Conservation (phyloP, 805 yeast genomes). For the Saccharomyces jurei region DNA sequence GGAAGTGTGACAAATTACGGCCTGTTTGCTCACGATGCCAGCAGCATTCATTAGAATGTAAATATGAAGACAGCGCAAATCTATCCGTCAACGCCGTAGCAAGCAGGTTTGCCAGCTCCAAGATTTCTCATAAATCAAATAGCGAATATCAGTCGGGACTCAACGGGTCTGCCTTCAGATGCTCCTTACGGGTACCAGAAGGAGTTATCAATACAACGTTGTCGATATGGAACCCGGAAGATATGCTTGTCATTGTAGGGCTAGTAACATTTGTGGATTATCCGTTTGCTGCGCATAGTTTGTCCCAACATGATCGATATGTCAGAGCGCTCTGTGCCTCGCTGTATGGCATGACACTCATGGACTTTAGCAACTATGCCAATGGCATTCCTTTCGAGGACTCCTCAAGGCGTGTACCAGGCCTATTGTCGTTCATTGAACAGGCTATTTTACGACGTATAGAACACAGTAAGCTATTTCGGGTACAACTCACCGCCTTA, state of each 20-base stretch:
- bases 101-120: neutral
- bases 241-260: constrained; percentile 11
- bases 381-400: neutral
- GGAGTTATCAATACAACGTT: no score
- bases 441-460: constrained; percentile 13
- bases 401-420: neutral
- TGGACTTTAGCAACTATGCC: constrained; percentile 1
- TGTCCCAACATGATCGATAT: constrained; percentile 12
- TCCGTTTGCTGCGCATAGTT: constrained; percentile 12
- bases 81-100: neutral
- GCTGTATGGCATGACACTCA: constrained; percentile 13
- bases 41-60: constrained; percentile 6
- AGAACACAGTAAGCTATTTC: neutral
- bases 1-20: constrained; percentile 17
- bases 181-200: no score
- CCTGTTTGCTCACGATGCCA: constrained; percentile 16
- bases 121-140: neutral
- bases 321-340: constrained; percentile 10
- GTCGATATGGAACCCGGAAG: constrained; percentile 10
- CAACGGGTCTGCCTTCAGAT: no score
- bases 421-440: constrained; percentile 13
- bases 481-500: neutral
- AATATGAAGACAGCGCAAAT: constrained; percentile 5
- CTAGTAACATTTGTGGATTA: constrained; percentile 11
- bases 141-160: neutral